These are phyloP conservation scores for Vitis rupestris DNA, from an alignment of 164 flowering plant genomes.

Conservation along the genomic window DNA sequence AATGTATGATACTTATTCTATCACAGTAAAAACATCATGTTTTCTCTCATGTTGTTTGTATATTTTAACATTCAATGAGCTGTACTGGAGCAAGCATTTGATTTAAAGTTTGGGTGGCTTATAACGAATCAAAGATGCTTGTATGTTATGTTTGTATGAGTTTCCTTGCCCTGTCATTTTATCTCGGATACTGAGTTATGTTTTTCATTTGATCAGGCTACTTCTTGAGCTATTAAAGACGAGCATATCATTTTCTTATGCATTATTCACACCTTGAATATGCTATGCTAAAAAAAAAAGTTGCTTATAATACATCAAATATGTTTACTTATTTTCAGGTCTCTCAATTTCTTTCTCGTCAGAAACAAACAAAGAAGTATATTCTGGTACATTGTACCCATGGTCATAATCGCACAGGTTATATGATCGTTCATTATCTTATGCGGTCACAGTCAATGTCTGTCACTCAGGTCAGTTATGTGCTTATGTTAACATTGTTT, in stretches of 20 bases:
- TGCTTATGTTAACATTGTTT: background rate
- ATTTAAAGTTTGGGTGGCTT: background rate
- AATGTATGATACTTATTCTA: too few species aligned
- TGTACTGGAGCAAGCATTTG: background rate
- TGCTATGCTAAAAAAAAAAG: background rate
- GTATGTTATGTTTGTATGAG: background rate
- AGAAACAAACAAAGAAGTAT: slow-evolving; percentile 68
- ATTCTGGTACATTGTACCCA: slow-evolving; percentile 96
- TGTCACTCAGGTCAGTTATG: slow-evolving; percentile 67
- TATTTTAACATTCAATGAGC: too few species aligned
- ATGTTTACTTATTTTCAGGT: slow-evolving; percentile 47
- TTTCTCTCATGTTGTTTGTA: too few species aligned
- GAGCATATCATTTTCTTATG: background rate
- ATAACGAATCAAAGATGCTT: background rate
- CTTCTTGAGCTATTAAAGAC: background rate
- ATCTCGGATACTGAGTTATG: background rate
- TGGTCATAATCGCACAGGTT: slow-evolving; percentile 99
- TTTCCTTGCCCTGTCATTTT: background rate
- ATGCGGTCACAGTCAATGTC: slow-evolving; percentile 69
- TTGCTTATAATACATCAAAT: background rate
- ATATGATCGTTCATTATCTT: slow-evolving; percentile 86
- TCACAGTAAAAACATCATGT: too few species aligned
- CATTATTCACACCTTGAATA: background rate
- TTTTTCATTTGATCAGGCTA: background rate
- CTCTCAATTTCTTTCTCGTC: slow-evolving; percentile 65